Conservation (phyloP, 441 rosid species). For the Cnidoscolus chayamansa region DNA sequence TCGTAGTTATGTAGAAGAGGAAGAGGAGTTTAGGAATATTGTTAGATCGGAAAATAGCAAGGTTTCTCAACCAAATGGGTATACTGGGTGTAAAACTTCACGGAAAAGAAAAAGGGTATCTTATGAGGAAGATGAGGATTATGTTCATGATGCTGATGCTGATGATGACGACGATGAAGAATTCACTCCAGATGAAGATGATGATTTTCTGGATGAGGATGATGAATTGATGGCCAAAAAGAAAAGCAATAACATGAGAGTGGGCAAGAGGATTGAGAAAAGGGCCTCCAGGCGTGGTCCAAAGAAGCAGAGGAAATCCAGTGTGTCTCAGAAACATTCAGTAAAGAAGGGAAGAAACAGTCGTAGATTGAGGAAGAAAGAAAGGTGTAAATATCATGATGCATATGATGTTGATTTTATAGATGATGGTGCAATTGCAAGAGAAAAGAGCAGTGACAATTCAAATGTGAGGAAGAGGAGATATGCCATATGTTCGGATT, state of each 20-base stretch:
- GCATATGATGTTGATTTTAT: conserved; percentile 52
- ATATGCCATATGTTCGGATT: conserved; percentile 54
- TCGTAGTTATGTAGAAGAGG: conserved; percentile 34
- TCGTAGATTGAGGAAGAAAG: conserved; percentile 46
- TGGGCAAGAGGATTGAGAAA: conserved; percentile 33
- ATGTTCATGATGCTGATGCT: conserved; percentile 43
- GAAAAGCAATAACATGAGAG: conserved; percentile 35
- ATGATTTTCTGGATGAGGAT: conserved; percentile 66
- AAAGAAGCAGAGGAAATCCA: conserved; percentile 45
- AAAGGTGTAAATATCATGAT: conserved; percentile 35
- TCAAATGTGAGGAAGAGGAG: conserved; percentile 44
- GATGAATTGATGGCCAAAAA: conserved; percentile 43
- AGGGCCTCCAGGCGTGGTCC: conserved; percentile 33
- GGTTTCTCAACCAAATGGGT: conserved; percentile 34
- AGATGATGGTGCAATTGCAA: conserved; percentile 32
- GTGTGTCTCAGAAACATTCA: conserved; percentile 36
- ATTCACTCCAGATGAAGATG: conserved; percentile 60
- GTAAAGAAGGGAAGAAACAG: conserved; percentile 44
- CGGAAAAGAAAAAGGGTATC: conserved; percentile 52
- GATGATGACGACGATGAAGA: conserved; percentile 57
- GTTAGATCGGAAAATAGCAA: conserved; percentile 34
- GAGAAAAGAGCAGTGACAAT: conserved; percentile 44
- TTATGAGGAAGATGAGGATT: conserved; percentile 45
- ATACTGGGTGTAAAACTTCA: conserved; percentile 35
- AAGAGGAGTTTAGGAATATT: conserved; percentile 34